phyloP scores from a whole-genome alignment of 805 yeast species.

The Lipomyces lipofer region DNA sequence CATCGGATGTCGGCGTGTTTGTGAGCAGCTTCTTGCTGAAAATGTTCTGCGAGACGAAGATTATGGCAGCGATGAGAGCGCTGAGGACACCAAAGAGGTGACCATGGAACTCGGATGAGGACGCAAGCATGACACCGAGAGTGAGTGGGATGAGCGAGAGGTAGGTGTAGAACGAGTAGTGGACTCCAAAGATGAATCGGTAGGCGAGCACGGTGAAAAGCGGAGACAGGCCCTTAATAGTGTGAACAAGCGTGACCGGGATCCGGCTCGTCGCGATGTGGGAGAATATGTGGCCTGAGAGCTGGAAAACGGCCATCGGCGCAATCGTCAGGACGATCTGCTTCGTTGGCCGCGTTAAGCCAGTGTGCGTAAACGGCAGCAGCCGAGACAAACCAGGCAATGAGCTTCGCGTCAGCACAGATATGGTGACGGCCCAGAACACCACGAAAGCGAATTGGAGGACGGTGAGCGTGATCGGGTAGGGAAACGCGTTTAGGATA shows the following conservation, averaged over 20 bases:
- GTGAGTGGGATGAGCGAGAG: constrained; percentile 76
- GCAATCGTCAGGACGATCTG: constrained; percentile 64
- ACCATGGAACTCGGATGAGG: constrained; percentile 46
- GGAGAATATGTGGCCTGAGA: constrained; percentile 84
- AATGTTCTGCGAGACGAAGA: constrained; percentile 83
- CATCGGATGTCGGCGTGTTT: constrained; percentile 28
- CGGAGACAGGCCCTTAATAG: constrained; percentile 90
- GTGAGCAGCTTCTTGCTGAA: constrained; percentile 83
- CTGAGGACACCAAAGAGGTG: constrained; percentile 63
- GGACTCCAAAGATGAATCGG: constrained; percentile 56
- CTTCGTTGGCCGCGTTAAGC: constrained; percentile 48
- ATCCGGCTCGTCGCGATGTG: constrained; percentile 90
- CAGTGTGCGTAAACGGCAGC: constrained; percentile 35
- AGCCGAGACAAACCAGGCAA: constrained; percentile 40
- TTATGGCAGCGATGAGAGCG: constrained; percentile 66
- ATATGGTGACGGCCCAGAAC: constrained; percentile 42
- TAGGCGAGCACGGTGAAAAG: constrained; percentile 82
- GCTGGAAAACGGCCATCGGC: constrained; percentile 95
- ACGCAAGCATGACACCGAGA: constrained; percentile 74
- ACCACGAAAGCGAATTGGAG: constrained; percentile 79
- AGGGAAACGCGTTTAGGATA: constrained; percentile 65
- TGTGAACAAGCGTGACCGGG: constrained; percentile 94
- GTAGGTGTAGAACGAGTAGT: constrained; percentile 68
- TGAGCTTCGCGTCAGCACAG: constrained; percentile 33
- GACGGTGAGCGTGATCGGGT: constrained; percentile 88